A percentile compares a stretch with the other conserved stretches of the same genome.
These are phyloP conservation scores for Camellia oleifera DNA, from an alignment of 179 eudicot genomes.

Conservation along the genomic window DNA sequence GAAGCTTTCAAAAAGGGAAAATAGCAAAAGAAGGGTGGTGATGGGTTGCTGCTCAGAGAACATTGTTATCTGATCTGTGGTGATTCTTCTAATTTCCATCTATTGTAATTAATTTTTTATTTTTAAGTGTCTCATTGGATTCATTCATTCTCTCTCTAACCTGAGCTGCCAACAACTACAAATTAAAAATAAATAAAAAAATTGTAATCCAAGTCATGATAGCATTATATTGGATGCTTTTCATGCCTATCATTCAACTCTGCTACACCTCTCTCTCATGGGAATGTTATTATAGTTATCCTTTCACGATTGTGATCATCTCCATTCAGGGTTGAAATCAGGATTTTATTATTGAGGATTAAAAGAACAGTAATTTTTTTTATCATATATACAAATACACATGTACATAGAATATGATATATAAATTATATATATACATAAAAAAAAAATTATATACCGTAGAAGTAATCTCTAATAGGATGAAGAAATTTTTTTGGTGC, in stretches of 20 bases:
- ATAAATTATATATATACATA: no score
- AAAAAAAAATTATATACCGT: no score
- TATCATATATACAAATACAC: no score
- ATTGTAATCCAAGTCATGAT: slow-evolving; percentile 3
- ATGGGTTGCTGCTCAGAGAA: slow-evolving; percentile 46
- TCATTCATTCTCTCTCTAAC: slow-evolving; percentile 38
- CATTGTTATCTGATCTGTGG: slow-evolving; percentile 45
- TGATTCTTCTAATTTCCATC: slow-evolving; percentile 26
- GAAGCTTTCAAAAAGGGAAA: not conserved
- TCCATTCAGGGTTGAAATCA: no score
- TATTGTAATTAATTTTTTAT: slow-evolving; percentile 5
- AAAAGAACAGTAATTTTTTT: no score
- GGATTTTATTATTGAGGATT: no score
- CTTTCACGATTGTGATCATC: no score
- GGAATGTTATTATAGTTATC: no score
- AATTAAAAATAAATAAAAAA: not conserved
- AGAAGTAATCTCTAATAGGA: no score
- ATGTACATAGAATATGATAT: no score
- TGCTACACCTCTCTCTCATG: not conserved
- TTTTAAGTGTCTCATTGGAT: slow-evolving; percentile 34
- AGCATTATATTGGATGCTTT: slow-evolving; percentile 5
- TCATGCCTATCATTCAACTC: slow-evolving; percentile 17
- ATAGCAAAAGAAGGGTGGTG: slow-evolving; percentile 23
- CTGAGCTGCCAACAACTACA: slow-evolving; percentile 11
- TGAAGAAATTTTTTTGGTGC: no score